Conservation (phyloP, 805 yeast genomes). For the Candida namnaoensis region DNA sequence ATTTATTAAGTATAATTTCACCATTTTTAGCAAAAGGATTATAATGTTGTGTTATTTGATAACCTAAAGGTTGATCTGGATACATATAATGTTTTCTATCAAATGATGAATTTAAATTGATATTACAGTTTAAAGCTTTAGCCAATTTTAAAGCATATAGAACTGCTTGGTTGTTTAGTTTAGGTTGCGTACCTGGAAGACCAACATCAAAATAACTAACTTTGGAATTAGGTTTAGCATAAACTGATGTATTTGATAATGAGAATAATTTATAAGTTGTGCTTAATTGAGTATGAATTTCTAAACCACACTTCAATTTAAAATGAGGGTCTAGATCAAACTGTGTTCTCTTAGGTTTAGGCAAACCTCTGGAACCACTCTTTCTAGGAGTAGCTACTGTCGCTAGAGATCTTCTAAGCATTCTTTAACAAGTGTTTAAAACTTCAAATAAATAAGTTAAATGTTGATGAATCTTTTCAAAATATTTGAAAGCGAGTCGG, state of each 20-base stretch:
- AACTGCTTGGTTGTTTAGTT: constrained; percentile 66
- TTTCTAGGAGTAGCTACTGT: too few species aligned
- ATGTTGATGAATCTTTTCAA: too few species aligned
- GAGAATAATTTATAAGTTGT: constrained; percentile 76
- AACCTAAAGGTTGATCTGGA: constrained; percentile 94
- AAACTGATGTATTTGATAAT: constrained; percentile 37
- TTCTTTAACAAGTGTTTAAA: too few species aligned
- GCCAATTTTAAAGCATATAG: constrained; percentile 67
- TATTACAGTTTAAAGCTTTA: constrained; percentile 50
- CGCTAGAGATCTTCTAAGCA: too few species aligned
- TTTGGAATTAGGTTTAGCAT: constrained; percentile 53
- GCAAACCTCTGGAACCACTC: too few species aligned
- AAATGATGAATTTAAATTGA: constrained; percentile 54
- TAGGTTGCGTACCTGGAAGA: constrained; percentile 90
- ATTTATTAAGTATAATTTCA: constrained; percentile 33
- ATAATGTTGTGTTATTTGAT: constrained; percentile 88
- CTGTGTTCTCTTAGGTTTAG: too few species aligned
- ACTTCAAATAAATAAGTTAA: too few species aligned
- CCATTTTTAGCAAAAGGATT: constrained; percentile 76
- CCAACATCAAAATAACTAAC: constrained; percentile 78
- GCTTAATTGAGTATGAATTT: constrained; percentile 84
- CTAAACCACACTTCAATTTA: constrained; percentile 75
- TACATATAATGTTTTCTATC: constrained; percentile 96
- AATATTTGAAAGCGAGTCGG: too few species aligned
- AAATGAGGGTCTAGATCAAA: background rate